Conservation (phyloP, 192 early-diverging fungal genomes). For the Backusella westeae region DNA sequence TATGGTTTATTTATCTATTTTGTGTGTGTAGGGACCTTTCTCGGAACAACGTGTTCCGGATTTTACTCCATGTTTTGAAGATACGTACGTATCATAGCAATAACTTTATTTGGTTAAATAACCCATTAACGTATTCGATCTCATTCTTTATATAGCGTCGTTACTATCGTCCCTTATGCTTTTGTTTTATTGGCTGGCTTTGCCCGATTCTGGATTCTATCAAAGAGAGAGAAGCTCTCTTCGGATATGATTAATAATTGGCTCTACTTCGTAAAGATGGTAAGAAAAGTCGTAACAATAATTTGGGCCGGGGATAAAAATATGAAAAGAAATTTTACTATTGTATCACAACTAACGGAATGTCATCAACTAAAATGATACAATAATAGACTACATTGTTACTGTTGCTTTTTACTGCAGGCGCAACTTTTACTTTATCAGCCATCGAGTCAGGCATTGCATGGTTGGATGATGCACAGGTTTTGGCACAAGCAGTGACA, state of each 20-base stretch:
- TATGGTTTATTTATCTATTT: neutral
- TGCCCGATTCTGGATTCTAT: slow-evolving; percentile 35
- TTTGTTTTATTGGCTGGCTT: slow-evolving; percentile 38
- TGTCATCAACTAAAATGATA: neutral
- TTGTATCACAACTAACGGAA: neutral
- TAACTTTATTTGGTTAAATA: neutral
- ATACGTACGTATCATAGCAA: slow-evolving; percentile 18
- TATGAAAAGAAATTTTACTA: neutral
- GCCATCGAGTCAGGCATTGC: neutral
- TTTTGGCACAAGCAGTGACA: neutral
- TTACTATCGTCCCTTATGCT: neutral
- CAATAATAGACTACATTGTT: slow-evolving; percentile 3
- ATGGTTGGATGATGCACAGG: neutral
- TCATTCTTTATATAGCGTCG: neutral
- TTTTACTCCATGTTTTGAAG: slow-evolving; percentile 32
- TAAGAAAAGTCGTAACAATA: neutral
- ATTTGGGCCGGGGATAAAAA: neutral
- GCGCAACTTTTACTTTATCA: neutral
- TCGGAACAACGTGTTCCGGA: slow-evolving; percentile 16
- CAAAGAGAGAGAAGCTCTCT: slow-evolving; percentile 27
- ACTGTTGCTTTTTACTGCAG: neutral
- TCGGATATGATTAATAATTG: slow-evolving; percentile 31
- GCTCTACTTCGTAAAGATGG: slow-evolving; percentile 38
- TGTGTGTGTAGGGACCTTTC: slow-evolving; percentile 23
- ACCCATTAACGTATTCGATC: neutral